Percentiles rank a stretch among this genome's conserved stretches.
Evolutionary conservation across 164 flowering plant species (phyloP).

Genomic region (Houttuynia cordata): DNA sequence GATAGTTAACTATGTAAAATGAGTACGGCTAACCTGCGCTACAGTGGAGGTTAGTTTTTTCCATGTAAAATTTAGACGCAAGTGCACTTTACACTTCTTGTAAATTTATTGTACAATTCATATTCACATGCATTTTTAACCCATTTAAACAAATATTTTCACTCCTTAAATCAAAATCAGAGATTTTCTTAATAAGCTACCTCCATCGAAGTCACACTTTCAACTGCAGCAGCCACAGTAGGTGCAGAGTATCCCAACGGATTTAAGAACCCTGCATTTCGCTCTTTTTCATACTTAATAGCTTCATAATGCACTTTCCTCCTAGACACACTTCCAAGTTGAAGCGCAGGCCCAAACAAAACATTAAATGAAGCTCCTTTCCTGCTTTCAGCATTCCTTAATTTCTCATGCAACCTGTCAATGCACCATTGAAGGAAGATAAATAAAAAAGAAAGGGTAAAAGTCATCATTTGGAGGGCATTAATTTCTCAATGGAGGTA

Average conservation of each 20-base stretch:
- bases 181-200: constrained; percentile 14
- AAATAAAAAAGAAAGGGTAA: background rate
- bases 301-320: constrained; percentile 72
- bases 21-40: too few species aligned
- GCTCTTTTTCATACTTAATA: constrained; percentile 63
- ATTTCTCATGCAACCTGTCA: constrained; percentile 58
- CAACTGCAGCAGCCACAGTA: constrained; percentile 55
- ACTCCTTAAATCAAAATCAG: too few species aligned
- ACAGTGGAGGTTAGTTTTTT: too few species aligned
- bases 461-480: background rate
- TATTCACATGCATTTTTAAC: too few species aligned
- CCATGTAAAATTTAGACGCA: too few species aligned
- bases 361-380: constrained; percentile 62
- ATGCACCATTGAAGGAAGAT: constrained; percentile 6
- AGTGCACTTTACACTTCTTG: background rate
- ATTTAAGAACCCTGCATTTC: constrained; percentile 66
- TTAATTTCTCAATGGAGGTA: background rate
- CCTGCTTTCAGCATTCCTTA: constrained; percentile 48
- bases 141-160: background rate
- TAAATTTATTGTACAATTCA: too few species aligned
- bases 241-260: constrained; percentile 74
- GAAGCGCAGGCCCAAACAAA: constrained; percentile 60
- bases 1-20: too few species aligned
- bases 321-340: constrained; percentile 68
- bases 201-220: constrained; percentile 68